Evolutionary conservation across 176 grass and related monocot genomes (phyloP).

Genomic region (Tillandsia fasciculata): DNA sequence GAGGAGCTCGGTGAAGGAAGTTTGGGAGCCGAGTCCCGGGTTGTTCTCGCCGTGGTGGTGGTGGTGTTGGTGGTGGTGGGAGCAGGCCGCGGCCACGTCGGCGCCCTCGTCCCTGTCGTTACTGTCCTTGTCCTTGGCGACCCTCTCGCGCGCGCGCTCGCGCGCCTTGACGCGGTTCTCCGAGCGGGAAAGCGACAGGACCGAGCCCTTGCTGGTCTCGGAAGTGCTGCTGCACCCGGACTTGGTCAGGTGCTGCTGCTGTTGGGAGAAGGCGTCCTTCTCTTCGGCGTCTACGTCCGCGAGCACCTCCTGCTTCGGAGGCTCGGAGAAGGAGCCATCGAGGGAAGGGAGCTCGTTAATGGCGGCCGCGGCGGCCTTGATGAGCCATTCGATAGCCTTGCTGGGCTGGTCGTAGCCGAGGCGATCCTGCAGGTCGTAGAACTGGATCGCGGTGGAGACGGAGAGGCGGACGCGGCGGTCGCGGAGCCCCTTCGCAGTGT

Average conservation of each 20-base stretch:
- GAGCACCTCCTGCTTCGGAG: neutral
- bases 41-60: constrained; percentile 4
- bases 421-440: constrained; percentile 19
- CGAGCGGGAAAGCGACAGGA: constrained; percentile 19
- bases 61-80: neutral
- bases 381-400: constrained; percentile 18
- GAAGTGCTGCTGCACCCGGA: constrained; percentile 27
- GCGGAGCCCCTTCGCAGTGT: constrained; percentile 11
- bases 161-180: constrained; percentile 16
- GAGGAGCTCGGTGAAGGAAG: constrained; percentile 27
- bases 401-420: constrained; percentile 21
- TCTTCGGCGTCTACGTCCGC: neutral
- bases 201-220: constrained; percentile 22
- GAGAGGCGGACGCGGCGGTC: constrained; percentile 7
- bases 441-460: constrained; percentile 13
- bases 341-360: constrained; percentile 12
- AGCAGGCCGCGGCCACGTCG: neutral
- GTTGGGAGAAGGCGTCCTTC: neutral
- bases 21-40: constrained; percentile 7
- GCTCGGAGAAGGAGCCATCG: neutral
- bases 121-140: constrained; percentile 13
- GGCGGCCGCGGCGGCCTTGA: constrained; percentile 2
- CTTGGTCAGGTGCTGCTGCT: constrained; percentile 21
- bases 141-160: constrained; percentile 12
- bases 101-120: constrained; percentile 13